These are phyloP conservation scores for Microbotryum scabiosae DNA, from an alignment of 1,284 basidiomycete species.

Conservation along the genomic window DNA sequence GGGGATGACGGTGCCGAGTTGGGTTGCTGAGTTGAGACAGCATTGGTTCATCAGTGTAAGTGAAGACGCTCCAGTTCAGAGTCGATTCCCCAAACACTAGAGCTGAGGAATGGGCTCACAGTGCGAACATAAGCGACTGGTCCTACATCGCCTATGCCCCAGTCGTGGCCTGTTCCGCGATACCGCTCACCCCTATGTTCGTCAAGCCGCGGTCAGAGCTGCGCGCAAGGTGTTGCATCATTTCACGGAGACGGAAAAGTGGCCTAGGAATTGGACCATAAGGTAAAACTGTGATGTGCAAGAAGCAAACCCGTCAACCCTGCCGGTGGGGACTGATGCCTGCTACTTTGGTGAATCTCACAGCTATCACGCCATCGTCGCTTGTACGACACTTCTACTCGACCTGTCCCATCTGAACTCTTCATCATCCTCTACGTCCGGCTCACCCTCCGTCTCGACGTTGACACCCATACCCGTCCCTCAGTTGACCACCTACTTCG, in stretches of 20 bases:
- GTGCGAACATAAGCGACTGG: constrained; percentile 21
- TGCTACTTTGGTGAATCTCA: no score
- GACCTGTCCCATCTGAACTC: constrained; percentile 17
- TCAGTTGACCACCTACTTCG: no score
- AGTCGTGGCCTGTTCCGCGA: constrained; percentile 10
- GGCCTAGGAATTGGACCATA: constrained; percentile 8
- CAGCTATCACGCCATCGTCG: constrained; percentile 25
- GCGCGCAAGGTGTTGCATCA: constrained; percentile 21
- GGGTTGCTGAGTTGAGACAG: constrained; percentile 10
- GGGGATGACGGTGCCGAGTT: not conserved
- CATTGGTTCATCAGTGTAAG: constrained; percentile 22
- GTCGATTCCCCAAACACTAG: no score
- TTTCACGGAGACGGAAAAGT: constrained; percentile 6
- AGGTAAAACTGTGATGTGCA: constrained; percentile 7
- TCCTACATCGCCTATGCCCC: constrained; percentile 16
- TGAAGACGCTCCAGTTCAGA: not conserved
- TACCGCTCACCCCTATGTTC: constrained; percentile 16
- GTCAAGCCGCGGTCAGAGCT: constrained; percentile 20
- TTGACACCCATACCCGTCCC: no score
- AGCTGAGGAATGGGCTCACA: not conserved
- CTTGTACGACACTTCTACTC: constrained; percentile 25
- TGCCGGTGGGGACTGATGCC: no score
- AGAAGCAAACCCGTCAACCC: no score
- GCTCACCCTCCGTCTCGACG: constrained; percentile 1
- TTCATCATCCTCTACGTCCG: constrained; percentile 1